A percentile compares a stretch with the other conserved stretches of the same genome.
These are phyloP conservation scores for Akanthomyces muscarius DNA, from an alignment of 2,329 filamentous ascomycete species.

Conservation along the genomic window DNA sequence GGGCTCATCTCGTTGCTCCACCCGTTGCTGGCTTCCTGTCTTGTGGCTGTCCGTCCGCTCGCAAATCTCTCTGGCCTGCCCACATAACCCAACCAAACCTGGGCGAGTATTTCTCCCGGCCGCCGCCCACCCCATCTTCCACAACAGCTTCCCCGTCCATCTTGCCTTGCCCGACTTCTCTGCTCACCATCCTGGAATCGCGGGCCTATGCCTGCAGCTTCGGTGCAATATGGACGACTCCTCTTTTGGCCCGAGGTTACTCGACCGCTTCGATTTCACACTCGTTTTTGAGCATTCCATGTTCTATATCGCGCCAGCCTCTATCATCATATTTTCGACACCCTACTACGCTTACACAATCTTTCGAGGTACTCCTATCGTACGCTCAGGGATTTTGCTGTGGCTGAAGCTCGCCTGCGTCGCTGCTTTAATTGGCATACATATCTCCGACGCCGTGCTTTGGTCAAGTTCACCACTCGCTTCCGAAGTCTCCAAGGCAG, in stretches of 20 bases:
- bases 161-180: no score
- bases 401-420: conserved; percentile 23
- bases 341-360: conserved; percentile 5
- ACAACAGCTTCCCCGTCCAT: no score
- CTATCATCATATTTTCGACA: conserved; percentile 16
- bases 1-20: no score
- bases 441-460: conserved; percentile 25
- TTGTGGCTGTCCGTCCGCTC: no score
- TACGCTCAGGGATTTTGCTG: conserved; percentile 16
- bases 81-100: no score
- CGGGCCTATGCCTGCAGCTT: no score
- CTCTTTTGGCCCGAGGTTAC: conserved; percentile 10
- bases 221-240: background rate
- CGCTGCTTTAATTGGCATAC: background rate
- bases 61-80: no score
- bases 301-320: background rate
- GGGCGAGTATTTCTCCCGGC: no score
- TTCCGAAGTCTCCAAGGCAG: conserved; percentile 27
- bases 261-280: conserved; percentile 10
- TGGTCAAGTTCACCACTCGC: conserved; percentile 21
- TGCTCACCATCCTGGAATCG: no score
- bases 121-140: no score
- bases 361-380: background rate
- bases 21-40: no score
- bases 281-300: conserved; percentile 14